Base-by-base conservation (phyloP, 2,329 filamentous ascomycete species). In the Diplodia corticola region DNA sequence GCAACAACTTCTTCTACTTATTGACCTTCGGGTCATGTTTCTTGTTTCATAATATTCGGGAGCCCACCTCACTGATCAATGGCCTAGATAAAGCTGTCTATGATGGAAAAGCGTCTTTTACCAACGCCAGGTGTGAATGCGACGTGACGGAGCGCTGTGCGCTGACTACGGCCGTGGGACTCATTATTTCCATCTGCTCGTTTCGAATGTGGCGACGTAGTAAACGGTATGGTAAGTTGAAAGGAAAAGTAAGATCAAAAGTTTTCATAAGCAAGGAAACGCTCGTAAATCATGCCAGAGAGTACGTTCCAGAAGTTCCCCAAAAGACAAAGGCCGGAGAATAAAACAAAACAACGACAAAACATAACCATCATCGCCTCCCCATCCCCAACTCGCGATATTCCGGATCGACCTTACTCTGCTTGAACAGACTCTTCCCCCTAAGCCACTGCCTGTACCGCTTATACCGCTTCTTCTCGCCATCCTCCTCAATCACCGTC, bases 391-490 rank as follows among this genome's bases (percentile, higher is more conserved):
- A 33, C n/a, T 57, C 51, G 9, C 50, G 53, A 67, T 75, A 83
- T 74, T 84, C 81, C 1, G 81, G 81, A 78, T 84, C 82, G 46
- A 83, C 80, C 71, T 83, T 84, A 68, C 81, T 83, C 83, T 97
- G 93, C 80, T 98, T 98, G 78, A 98, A 98, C 73, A 98, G 85
- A 73, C 92, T 97, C 82, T 97, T 98, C 20, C 94, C 94, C 69
- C 89, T 86, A 74, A 99, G 82, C 94, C 95, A 99, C 79, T 97
- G 96, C 73, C 89, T 83, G 79, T 99, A 99, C 10, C 93, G 91
- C 80, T 97, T 98, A 78, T 99, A 99, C 71, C 95, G 84, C 84
- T 98, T 97, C 85, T 96, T 98, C 48, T 86, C 85, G 53, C 88
- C 85, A 77, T 98, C 95, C 73, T 96, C 93, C 51, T 93, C 89